phyloP scores from a whole-genome alignment of 768 basidiomycete species.

The Leucosporidium yakuticum region DNA sequence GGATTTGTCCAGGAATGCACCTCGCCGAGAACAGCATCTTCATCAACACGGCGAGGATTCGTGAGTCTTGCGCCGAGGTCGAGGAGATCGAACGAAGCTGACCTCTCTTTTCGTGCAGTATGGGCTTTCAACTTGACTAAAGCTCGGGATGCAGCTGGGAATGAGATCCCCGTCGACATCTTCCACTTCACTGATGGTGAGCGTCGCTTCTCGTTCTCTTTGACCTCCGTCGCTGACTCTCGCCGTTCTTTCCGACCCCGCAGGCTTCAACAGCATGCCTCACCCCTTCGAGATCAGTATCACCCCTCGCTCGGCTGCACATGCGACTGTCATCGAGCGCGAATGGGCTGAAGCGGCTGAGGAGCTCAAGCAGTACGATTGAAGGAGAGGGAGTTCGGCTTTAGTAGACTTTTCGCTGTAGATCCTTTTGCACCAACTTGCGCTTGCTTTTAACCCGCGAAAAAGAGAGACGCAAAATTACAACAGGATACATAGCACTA shows the following conservation, averaged over 20 bases:
- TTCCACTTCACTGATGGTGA: conserved; percentile 25
- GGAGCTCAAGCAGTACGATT: conserved; percentile 20
- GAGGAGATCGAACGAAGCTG: no score
- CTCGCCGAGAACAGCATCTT: conserved; percentile 28
- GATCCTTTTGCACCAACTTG: no score
- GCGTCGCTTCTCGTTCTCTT: conserved; percentile 2
- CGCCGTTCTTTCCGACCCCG: not conserved
- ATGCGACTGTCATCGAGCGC: conserved; percentile 15
- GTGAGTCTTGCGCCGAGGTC: no score
- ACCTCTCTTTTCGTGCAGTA: not conserved
- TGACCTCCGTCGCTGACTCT: not conserved
- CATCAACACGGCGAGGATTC: conserved; percentile 34
- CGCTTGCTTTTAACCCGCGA: no score
- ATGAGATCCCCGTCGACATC: conserved; percentile 30
- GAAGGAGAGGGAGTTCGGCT: no score
- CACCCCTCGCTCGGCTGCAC: conserved; percentile 5
- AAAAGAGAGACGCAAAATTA: no score
- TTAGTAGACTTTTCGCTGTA: no score
- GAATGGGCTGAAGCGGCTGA: conserved; percentile 11
- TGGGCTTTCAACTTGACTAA: conserved; percentile 33
- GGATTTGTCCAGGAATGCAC: conserved; percentile 19
- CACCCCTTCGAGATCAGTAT: conserved; percentile 15
- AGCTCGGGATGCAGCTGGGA: conserved; percentile 20
- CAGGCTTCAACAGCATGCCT: conserved; percentile 27
- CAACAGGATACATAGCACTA: not conserved